Evolutionary conservation across 345 rosid species (phyloP).

Genomic region (Aquilaria sinensis): DNA sequence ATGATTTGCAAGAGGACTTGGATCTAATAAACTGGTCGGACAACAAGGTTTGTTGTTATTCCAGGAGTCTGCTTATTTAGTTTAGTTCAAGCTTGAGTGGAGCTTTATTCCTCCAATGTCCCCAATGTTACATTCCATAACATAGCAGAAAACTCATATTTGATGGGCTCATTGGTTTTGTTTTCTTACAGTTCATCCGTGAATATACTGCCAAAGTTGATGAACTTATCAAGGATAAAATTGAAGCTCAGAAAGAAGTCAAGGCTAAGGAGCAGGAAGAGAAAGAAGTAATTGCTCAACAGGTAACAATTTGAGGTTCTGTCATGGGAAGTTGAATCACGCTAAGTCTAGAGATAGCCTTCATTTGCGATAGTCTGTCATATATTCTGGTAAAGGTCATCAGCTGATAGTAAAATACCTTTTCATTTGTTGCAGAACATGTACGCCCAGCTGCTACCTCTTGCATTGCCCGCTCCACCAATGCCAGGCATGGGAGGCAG

Average conservation of each 20-base stretch:
- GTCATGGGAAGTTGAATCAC: neutral
- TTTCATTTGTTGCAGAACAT: conserved; percentile 38
- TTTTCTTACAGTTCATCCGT: conserved; percentile 45
- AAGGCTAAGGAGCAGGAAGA: conserved; percentile 61
- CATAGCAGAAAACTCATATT: neutral
- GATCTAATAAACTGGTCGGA: no score
- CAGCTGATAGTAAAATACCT: neutral
- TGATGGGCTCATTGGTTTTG: neutral
- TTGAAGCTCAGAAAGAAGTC: conserved; percentile 48
- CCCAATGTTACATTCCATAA: neutral
- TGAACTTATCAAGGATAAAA: conserved; percentile 55
- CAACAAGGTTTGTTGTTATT: neutral
- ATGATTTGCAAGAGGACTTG: no score
- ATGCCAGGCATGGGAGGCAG: conserved; percentile 58
- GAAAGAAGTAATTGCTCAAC: conserved; percentile 64
- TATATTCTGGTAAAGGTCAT: neutral
- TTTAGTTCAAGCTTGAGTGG: neutral
- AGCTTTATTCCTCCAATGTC: neutral
- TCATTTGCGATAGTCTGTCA: neutral
- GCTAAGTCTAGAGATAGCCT: neutral
- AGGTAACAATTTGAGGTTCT: conserved; percentile 27
- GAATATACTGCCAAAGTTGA: conserved; percentile 65
- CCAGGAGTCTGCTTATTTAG: neutral
- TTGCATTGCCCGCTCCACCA: conserved; percentile 70
- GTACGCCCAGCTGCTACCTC: conserved; percentile 71